Evolutionary conservation across 208 protist species (phyloP).

Genomic region (Crithidia brevicula): DNA sequence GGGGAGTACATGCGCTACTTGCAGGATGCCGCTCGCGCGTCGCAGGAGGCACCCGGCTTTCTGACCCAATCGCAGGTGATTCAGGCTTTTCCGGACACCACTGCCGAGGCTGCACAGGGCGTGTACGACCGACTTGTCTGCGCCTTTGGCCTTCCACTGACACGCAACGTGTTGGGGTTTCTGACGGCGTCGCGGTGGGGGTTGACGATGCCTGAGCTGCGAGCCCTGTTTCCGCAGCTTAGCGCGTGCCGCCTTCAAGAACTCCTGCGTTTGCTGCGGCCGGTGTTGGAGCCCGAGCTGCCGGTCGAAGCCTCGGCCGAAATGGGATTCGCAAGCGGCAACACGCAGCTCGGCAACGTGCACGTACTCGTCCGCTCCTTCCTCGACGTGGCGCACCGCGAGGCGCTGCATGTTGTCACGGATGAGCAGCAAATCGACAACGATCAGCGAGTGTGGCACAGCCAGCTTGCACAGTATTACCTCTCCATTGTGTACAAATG

Average conservation of each 20-base stretch:
- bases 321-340: conserved; percentile 36
- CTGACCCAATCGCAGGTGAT: conserved; percentile 48
- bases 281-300: conserved; percentile 39
- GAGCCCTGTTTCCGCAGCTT: conserved; percentile 51
- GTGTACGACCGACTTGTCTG: conserved; percentile 49
- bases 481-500: conserved; percentile 44
- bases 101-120: conserved; percentile 47
- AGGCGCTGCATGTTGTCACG: conserved; percentile 15
- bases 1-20: conserved; percentile 75
- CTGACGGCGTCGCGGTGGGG: conserved; percentile 69
- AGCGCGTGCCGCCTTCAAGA: conserved; percentile 58
- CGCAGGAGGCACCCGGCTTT: conserved; percentile 59
- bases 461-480: conserved; percentile 55
- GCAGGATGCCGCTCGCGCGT: conserved; percentile 51
- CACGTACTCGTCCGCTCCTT: conserved; percentile 54
- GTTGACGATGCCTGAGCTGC: conserved; percentile 59
- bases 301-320: conserved; percentile 15
- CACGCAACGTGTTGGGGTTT: conserved; percentile 53
- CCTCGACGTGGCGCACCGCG: conserved; percentile 31
- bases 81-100: conserved; percentile 57
- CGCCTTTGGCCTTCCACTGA: conserved; percentile 51
- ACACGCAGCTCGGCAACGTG: conserved; percentile 43
- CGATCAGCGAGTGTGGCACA: conserved; percentile 69
- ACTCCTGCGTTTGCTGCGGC: conserved; percentile 75
- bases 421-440: conserved; percentile 35